Evolutionary conservation across 148 eudicot genomes (phyloP).

Genomic region (Rhododendron williamsianum): DNA sequence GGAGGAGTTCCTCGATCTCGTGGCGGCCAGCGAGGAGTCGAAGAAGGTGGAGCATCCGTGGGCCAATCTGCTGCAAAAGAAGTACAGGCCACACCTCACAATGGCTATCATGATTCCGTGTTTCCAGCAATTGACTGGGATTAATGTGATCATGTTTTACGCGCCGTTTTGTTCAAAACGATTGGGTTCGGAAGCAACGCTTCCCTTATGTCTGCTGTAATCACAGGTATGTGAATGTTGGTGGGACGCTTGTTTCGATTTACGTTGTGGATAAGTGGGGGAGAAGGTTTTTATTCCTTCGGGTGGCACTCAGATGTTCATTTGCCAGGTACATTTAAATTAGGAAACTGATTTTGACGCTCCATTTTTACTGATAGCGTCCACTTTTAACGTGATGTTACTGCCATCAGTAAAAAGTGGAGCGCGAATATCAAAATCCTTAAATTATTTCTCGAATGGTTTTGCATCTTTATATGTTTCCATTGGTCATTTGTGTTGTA

Average conservation of each 20-base stretch:
- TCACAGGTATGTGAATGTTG: slow-evolving; percentile 29
- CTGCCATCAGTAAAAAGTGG: too few relatives aligned
- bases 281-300: slow-evolving; percentile 24
- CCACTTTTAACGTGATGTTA: too few relatives aligned
- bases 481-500: background rate
- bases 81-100: slow-evolving; percentile 34
- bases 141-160: slow-evolving; percentile 40
- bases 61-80: slow-evolving; percentile 20
- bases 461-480: too few relatives aligned
- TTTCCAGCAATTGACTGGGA: slow-evolving; percentile 44
- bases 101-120: slow-evolving; percentile 37
- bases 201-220: slow-evolving; percentile 31
- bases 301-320: slow-evolving; percentile 37
- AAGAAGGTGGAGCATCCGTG: slow-evolving; percentile 24
- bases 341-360: too few relatives aligned
- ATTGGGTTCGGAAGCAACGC: slow-evolving; percentile 29
- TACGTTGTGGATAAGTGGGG: slow-evolving; percentile 30
- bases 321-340: slow-evolving; percentile 14
- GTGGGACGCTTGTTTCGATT: slow-evolving; percentile 24
- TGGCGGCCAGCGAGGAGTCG: slow-evolving; percentile 26
- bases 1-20: slow-evolving; percentile 29
- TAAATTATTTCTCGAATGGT: too few relatives aligned
- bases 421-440: too few relatives aligned
- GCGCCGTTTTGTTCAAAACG: slow-evolving; percentile 38
- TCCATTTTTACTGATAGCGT: too few relatives aligned